Percentiles rank a stretch among this genome's conserved stretches.
Conservation (phyloP, 2,329 filamentous ascomycete genomes). For the Kalmusia sp. region DNA sequence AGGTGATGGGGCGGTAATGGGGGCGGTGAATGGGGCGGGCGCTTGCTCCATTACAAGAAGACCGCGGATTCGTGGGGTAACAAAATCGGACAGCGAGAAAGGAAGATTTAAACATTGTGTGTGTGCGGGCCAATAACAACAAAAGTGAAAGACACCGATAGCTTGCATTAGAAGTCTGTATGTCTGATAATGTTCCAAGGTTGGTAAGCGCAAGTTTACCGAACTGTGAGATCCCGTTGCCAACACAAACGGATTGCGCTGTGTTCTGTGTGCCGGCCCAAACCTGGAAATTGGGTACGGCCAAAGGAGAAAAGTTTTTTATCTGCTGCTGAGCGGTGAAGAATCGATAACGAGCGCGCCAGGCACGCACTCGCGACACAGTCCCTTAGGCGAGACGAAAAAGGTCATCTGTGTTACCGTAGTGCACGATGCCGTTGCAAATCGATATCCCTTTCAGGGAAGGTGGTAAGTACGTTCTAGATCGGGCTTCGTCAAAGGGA, state of each 20-base stretch:
- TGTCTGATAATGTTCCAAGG: not conserved
- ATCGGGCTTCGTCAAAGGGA: not conserved
- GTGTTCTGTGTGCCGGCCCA: not conserved
- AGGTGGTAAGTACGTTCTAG: not conserved
- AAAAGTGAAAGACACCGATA: not conserved
- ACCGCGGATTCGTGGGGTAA: not conserved
- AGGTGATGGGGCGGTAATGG: not conserved
- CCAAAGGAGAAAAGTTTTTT: not conserved
- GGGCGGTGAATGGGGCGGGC: not conserved
- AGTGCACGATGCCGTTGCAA: constrained; percentile 4
- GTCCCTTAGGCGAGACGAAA: not conserved
- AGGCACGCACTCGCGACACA: constrained; percentile 4
- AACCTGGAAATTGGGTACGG: not conserved
- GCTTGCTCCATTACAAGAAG: not conserved
- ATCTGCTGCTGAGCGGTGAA: constrained; percentile 5
- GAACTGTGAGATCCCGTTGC: not conserved
- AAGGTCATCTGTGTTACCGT: constrained; percentile 1
- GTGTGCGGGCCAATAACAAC: not conserved
- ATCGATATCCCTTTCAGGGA: constrained; percentile 1
- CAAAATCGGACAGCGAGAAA: not conserved
- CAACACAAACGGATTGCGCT: not conserved
- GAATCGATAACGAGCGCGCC: not conserved
- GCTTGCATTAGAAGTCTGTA: not conserved
- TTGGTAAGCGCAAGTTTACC: not conserved
- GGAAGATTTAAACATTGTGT: not conserved